phyloP scores from a whole-genome alignment of 225 moss, liverwort and hornwort species.

The Takakia lepidozioides region DNA sequence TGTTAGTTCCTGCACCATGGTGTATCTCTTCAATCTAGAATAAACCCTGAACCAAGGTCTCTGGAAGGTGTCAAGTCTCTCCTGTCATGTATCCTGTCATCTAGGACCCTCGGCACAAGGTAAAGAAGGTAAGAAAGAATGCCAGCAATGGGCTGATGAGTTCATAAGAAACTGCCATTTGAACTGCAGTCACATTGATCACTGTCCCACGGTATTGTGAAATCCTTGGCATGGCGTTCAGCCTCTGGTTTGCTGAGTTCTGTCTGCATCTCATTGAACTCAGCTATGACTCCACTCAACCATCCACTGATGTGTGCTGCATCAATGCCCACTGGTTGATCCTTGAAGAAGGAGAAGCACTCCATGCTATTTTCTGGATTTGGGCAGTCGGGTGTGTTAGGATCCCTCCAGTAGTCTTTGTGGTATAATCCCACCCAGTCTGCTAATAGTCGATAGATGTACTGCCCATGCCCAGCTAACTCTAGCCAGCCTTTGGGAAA shows the following conservation, averaged over 20 bases:
- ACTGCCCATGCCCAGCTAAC: slow-evolving; percentile 37
- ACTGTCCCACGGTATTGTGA: slow-evolving; percentile 8
- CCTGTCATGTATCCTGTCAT: no score
- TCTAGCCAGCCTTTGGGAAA: slow-evolving; percentile 42
- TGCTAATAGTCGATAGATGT: slow-evolving; percentile 21
- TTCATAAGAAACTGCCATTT: no score
- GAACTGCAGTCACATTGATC: no score
- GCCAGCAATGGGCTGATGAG: no score
- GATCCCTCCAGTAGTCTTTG: slow-evolving; percentile 38
- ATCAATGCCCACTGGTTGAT: slow-evolving; percentile 28
- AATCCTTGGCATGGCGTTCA: background rate
- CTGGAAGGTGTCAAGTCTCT: no score
- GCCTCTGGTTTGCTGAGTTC: background rate
- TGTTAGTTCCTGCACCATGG: no score
- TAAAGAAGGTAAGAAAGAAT: no score
- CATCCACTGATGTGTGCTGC: slow-evolving; percentile 19
- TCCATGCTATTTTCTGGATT: slow-evolving; percentile 1
- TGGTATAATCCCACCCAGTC: slow-evolving; percentile 29
- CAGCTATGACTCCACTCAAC: slow-evolving; percentile 12
- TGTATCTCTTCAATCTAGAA: no score
- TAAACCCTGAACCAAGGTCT: no score
- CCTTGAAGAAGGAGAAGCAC: slow-evolving; percentile 35
- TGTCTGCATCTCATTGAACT: slow-evolving; percentile 11
- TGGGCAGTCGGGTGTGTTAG: slow-evolving; percentile 24
- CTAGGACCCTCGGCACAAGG: no score